Evolutionary conservation across 345 rosid genomes (phyloP).

Genomic region (Citrus glauca): DNA sequence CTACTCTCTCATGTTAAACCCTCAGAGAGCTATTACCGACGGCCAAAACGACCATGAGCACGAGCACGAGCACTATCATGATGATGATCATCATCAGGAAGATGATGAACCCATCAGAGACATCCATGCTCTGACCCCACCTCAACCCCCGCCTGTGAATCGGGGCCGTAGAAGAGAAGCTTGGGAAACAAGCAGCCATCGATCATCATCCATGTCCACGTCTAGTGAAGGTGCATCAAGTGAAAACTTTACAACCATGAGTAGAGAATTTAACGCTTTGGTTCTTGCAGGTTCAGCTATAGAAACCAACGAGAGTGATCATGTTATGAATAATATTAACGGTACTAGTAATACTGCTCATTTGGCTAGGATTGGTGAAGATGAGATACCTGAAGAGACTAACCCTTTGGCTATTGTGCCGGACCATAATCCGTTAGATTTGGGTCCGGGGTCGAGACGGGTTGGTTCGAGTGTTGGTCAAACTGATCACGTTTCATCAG

Average conservation of each 20-base stretch:
- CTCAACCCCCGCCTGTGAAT: slow-evolving; percentile 36
- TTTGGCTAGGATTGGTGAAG: slow-evolving; percentile 69
- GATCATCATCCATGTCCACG: slow-evolving; percentile 38
- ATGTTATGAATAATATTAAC: background rate
- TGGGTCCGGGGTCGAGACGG: slow-evolving; percentile 16
- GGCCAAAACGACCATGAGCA: slow-evolving; percentile 15
- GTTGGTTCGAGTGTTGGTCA: slow-evolving; percentile 17
- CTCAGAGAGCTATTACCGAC: slow-evolving; percentile 16
- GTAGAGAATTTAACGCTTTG: slow-evolving; percentile 93
- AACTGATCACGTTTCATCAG: slow-evolving; percentile 29
- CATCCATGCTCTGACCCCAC: slow-evolving; percentile 75
- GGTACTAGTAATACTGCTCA: slow-evolving; percentile 9
- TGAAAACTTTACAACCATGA: slow-evolving; percentile 88
- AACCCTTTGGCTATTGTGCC: slow-evolving; percentile 91
- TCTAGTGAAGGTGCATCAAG: slow-evolving; percentile 45
- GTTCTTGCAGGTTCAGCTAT: slow-evolving; percentile 78
- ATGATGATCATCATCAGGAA: slow-evolving; percentile 6
- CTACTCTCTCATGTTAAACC: slow-evolving; percentile 23
- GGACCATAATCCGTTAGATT: slow-evolving; percentile 37
- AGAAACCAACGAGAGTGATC: slow-evolving; percentile 24
- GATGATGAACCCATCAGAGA: slow-evolving; percentile 53
- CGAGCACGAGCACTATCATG: background rate
- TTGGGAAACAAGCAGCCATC: slow-evolving; percentile 52
- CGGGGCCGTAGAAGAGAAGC: slow-evolving; percentile 28
- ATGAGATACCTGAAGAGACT: slow-evolving; percentile 50